Evolutionary conservation across 2,329 filamentous ascomycete species (phyloP).

Genomic region (Talaromyces albobiverticillius): DNA sequence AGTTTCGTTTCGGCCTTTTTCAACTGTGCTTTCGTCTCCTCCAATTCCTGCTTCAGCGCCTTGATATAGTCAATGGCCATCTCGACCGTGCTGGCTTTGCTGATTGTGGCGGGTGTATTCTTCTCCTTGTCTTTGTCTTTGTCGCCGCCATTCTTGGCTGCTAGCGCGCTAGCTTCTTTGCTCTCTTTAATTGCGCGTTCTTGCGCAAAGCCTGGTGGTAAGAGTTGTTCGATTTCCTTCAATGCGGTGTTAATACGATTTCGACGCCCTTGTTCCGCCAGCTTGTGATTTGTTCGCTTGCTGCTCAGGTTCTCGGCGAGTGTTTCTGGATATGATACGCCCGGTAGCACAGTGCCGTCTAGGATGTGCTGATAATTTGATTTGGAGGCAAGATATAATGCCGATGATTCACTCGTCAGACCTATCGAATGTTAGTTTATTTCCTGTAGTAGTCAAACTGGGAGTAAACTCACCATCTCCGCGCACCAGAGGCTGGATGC

Average conservation of each 20-base stretch:
- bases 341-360: constrained; percentile 86
- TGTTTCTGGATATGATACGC: constrained; percentile 84
- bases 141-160: constrained; percentile 39
- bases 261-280: constrained; percentile 90
- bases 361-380: constrained; percentile 98
- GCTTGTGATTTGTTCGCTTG: constrained; percentile 96
- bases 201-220: constrained; percentile 59
- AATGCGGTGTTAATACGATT: constrained; percentile 94
- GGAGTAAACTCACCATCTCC: constrained; percentile 54
- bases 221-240: constrained; percentile 80
- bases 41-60: constrained; percentile 70
- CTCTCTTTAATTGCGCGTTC: constrained; percentile 33
- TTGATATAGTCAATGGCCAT: constrained; percentile 95
- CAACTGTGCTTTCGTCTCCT: constrained; percentile 62
- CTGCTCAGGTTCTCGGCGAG: constrained; percentile 91
- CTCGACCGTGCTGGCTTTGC: constrained; percentile 97
- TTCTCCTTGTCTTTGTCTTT: constrained; percentile 44
- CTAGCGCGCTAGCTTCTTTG: constrained; percentile 40
- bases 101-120: constrained; percentile 61
- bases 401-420: constrained; percentile 57
- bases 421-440: constrained; percentile 18
- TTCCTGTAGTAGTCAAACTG: not conserved
- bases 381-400: constrained; percentile 83
- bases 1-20: constrained; percentile 64
- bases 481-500: constrained; percentile 85